Conservation (phyloP, 1,284 basidiomycete genomes). For the Papiliotrema flavescens region DNA sequence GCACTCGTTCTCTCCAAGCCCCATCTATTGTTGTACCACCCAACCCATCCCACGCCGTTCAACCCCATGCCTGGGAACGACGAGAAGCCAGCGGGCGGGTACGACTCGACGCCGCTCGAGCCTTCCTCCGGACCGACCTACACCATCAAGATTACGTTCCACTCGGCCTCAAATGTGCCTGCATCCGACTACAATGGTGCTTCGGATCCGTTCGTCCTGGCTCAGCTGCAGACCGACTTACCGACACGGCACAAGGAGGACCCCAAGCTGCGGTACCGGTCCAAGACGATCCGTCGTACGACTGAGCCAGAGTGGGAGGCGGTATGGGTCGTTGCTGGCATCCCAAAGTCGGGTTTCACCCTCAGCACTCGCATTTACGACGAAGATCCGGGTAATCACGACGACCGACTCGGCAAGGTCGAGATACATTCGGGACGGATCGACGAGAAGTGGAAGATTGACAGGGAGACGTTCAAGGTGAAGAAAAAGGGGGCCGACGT, state of each 20-base stretch:
- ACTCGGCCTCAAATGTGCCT: slow-evolving; percentile 50
- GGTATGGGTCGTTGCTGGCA: slow-evolving; percentile 52
- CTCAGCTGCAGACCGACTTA: slow-evolving; percentile 31
- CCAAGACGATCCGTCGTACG: slow-evolving; percentile 47
- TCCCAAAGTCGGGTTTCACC: slow-evolving; percentile 49
- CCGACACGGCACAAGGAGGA: slow-evolving; percentile 33
- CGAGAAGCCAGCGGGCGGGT: slow-evolving; percentile 32
- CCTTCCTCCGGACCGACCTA: slow-evolving; percentile 36
- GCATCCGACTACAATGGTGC: slow-evolving; percentile 48
- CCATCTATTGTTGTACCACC: too few relatives aligned
- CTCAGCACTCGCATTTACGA: slow-evolving; percentile 49
- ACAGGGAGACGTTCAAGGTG: slow-evolving; percentile 39
- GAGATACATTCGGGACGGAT: slow-evolving; percentile 26
- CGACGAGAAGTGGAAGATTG: slow-evolving; percentile 28
- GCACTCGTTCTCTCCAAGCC: too few relatives aligned
- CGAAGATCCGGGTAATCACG: slow-evolving; percentile 52
- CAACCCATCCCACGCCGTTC: too few relatives aligned
- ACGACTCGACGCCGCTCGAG: slow-evolving; percentile 32
- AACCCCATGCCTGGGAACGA: neutral
- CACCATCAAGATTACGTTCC: slow-evolving; percentile 51
- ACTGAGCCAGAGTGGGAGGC: slow-evolving; percentile 51
- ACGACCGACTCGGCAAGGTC: slow-evolving; percentile 53
- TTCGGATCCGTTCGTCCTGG: slow-evolving; percentile 52
- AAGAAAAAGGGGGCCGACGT: slow-evolving; percentile 48
- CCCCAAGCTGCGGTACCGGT: slow-evolving; percentile 48